Evolutionary conservation across 768 basidiomycete genomes (phyloP).

Genomic region (Sarcodon aspratus): DNA sequence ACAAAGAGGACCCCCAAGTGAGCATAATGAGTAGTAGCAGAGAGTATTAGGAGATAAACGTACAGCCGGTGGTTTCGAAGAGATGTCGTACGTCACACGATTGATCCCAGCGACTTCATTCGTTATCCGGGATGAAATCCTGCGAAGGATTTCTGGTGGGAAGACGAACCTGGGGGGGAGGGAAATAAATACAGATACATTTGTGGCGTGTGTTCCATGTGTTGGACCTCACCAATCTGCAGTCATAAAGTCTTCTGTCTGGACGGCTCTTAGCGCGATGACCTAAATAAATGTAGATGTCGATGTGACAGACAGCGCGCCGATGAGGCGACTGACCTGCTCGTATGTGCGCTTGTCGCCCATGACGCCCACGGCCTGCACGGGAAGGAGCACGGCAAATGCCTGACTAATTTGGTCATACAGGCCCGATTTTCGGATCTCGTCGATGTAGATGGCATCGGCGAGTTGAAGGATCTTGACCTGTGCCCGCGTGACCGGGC

Average conservation of each 20-base stretch:
- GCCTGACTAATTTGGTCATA: conserved; percentile 95
- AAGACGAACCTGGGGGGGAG: conserved; percentile 80
- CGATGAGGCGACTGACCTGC: conserved; percentile 39
- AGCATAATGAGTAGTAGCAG: conserved; percentile 4
- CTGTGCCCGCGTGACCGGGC: conserved; percentile 89
- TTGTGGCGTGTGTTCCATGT: neutral
- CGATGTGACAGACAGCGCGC: neutral
- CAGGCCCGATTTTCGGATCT: conserved; percentile 85
- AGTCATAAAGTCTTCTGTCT: conserved; percentile 99
- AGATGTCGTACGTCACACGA: conserved; percentile 92
- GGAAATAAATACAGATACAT: neutral
- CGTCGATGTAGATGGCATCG: conserved; percentile 94
- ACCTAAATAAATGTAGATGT: conserved; percentile 35
- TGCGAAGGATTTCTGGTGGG: conserved; percentile 78
- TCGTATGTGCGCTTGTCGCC: conserved; percentile 96
- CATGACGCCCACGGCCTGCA: conserved; percentile 96
- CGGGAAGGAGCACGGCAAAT: conserved; percentile 91
- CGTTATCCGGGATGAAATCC: conserved; percentile 93
- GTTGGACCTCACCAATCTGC: conserved; percentile 80
- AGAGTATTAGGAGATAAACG: conserved; percentile 15
- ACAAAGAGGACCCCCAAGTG: neutral
- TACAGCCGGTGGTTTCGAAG: conserved; percentile 92
- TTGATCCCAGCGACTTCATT: conserved; percentile 98
- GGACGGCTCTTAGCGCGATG: conserved; percentile 88
- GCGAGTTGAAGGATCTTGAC: conserved; percentile 86